Base-by-base conservation (phyloP, 2,329 filamentous ascomycete genomes). In the Sporothrix inflata region DNA sequence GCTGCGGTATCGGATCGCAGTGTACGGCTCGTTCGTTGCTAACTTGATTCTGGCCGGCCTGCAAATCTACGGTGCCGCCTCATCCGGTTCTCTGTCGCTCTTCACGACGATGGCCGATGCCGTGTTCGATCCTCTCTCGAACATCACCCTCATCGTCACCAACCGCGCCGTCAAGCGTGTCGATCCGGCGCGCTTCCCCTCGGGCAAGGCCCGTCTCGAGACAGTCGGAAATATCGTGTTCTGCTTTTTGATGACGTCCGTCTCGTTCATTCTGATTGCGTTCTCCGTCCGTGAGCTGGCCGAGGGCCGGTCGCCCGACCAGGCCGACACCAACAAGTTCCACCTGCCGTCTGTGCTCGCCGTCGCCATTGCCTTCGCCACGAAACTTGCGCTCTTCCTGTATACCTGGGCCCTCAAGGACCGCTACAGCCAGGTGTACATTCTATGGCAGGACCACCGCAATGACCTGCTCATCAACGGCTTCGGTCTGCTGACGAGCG, bases 101-200 rank as follows among this genome's bases (percentile, higher is more conserved):
- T 98, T 98, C 84, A 98, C 96, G 19, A 99, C 95, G 75, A 97
- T 97, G 92, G 95, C 94, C 19, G 96, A 99, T 81, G 90, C 94
- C 69, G 86, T 98, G 75, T 98, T 98, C 82, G 96, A 98, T 79
- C 96, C 94, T 9, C 79, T 97, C 78, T 95, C 92, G 78, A 98
- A 97, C 78, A 80, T 98, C 69, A 95, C 93, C 0, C 86, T 98
- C 16, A 94, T 98, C 72, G 82, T 97, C 49, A 94, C 92, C 74
- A 92, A 94, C 81, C 93, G 95, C 67, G 95, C 96, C 67, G 94
- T 98, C 76, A 92, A 92, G 77, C 90, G 89, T 70, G 95, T 98
- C 51, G 94, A 99, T 77, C 88, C 92, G 1, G 89, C 90, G 69
- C 91, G 92, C 63, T 99, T 97, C 79, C 95, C 95, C 0, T 94